These are phyloP conservation scores for Chlamydomonas reinhardtii DNA, from an alignment of 163 green algal species.

Conservation along the genomic window DNA sequence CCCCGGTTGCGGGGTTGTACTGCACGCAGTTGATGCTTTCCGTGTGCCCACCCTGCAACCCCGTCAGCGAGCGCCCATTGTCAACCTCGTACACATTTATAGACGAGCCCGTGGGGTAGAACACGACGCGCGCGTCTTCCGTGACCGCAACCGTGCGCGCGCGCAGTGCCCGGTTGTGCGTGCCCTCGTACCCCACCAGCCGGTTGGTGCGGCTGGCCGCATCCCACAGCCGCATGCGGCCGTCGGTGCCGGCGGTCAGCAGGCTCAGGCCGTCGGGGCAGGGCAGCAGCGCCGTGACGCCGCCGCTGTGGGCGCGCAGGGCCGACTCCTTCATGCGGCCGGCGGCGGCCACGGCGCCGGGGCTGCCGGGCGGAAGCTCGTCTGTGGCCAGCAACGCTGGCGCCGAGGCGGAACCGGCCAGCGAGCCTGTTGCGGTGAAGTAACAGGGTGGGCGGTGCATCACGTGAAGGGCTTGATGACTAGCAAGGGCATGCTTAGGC, in stretches of 20 bases:
- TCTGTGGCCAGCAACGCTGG: not conserved
- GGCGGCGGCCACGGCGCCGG: not conserved
- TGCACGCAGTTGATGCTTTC: slow-evolving; percentile 80
- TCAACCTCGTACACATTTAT: slow-evolving; percentile 73
- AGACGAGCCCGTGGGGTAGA: slow-evolving; percentile 78
- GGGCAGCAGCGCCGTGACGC: slow-evolving; percentile 74
- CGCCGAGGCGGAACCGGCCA: not conserved
- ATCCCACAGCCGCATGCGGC: slow-evolving; percentile 87
- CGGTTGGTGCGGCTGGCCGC: slow-evolving; percentile 65
- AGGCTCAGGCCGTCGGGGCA: slow-evolving; percentile 77
- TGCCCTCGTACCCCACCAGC: slow-evolving; percentile 82
- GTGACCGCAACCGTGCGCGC: slow-evolving; percentile 74
- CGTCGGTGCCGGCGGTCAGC: slow-evolving; percentile 84
- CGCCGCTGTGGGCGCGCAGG: slow-evolving; percentile 71
- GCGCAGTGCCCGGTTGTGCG: slow-evolving; percentile 73
- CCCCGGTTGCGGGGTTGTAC: slow-evolving; percentile 69
- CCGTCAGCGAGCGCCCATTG: slow-evolving; percentile 60
- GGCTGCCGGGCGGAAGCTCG: not conserved
- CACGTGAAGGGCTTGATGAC: too few relatives aligned
- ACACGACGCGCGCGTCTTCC: slow-evolving; percentile 73
- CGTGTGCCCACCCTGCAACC: slow-evolving; percentile 73
- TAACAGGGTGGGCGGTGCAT: not conserved
- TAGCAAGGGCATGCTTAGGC: too few relatives aligned
- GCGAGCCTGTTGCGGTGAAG: not conserved
- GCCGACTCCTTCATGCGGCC: slow-evolving; percentile 2